Evolutionary conservation across 495 filamentous ascomycete genomes (phyloP).

Genomic region (Ramalina peruviana): DNA sequence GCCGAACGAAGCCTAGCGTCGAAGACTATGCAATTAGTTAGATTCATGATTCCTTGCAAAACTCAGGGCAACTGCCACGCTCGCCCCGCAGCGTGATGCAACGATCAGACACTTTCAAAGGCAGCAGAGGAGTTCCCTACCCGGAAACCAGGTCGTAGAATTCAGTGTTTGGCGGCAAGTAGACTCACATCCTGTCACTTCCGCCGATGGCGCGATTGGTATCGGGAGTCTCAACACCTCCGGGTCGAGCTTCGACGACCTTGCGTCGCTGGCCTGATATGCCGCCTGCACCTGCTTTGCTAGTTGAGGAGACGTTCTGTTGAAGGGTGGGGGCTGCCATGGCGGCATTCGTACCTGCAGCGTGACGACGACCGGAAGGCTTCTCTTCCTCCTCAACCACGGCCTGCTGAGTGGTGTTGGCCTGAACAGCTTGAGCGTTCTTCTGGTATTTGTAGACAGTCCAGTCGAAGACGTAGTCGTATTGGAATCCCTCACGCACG

Average conservation of each 20-base stretch:
- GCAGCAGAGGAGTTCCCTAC: slow-evolving; percentile 83
- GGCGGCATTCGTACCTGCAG: slow-evolving; percentile 41
- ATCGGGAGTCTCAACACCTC: slow-evolving; percentile 61
- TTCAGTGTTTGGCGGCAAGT: slow-evolving; percentile 23
- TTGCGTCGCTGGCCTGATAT: slow-evolving; percentile 73
- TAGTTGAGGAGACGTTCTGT: slow-evolving; percentile 36
- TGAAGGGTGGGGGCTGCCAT: slow-evolving; percentile 46
- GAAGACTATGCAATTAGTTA: slow-evolving; percentile 82
- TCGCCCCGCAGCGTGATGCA: slow-evolving; percentile 49
- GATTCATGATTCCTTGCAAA: slow-evolving; percentile 29
- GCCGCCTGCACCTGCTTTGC: slow-evolving; percentile 55
- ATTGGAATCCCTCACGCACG: slow-evolving; percentile 98
- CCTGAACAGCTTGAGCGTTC: slow-evolving; percentile 83
- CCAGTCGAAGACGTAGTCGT: slow-evolving; percentile 99
- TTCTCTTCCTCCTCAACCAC: slow-evolving; percentile 62
- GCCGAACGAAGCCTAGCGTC: slow-evolving; percentile 90
- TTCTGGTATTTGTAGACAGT: slow-evolving; percentile 99
- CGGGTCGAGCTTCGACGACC: slow-evolving; percentile 51
- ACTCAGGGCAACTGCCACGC: slow-evolving; percentile 41
- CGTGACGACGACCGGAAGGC: slow-evolving; percentile 38
- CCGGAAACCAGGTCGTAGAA: slow-evolving; percentile 58
- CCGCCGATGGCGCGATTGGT: slow-evolving; percentile 79
- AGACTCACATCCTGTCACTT: slow-evolving; percentile 99
- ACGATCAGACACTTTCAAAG: slow-evolving; percentile 52
- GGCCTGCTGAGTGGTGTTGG: slow-evolving; percentile 55